Evolutionary conservation across 306 rosid species (phyloP), one percentile per base, ranked within the genome.

Genomic region (Canavalia gladiata): DNA sequence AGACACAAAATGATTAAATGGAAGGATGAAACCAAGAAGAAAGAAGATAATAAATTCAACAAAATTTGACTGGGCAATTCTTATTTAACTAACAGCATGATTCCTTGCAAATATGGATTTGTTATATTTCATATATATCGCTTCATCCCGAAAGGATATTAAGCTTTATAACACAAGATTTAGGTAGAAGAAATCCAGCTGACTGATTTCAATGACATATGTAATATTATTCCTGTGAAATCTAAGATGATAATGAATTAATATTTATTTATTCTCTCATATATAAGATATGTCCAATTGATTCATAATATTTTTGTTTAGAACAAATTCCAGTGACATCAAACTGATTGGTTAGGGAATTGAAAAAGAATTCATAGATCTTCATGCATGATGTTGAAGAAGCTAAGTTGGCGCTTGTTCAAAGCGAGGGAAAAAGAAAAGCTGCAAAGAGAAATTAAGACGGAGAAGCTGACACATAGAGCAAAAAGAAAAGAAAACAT

Each of bases 371-470:
- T 72, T 65, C 30, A 59, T 31, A 56, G 73, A 76, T 81, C 72
- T 57, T 45, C 82, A 68, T 77, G 86, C 76, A 81, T 54, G 81
- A 84, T 72, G 76, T 43, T 8, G 60, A 49, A 45, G 29, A 57
- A 75, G 54, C 76, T 67, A 66, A 29, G 33, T 63, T 12, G 41
- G 41, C 4, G 70, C 13, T n/a, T 18, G 25, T 60, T 51, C 12
- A 42, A 82, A 46, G 6, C 12, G 3, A 47, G 1, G 30, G 31
- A 45, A 33, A 42, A 3, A 3, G 11, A 1, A 3, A 49, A 28
- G 31, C 5, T 2, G 8, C 31, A n/a, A 7, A 58, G 56, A 55
- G 1, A 35, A 69, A 39, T 39, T 39, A 39, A 41, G 41, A 81
- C 30, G 62, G 62, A 56, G 81, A 76, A 81, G 42, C 25, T 51